These are phyloP conservation scores for Vicia villosa DNA, from an alignment of 306 rosid genomes.

Conservation along the genomic window DNA sequence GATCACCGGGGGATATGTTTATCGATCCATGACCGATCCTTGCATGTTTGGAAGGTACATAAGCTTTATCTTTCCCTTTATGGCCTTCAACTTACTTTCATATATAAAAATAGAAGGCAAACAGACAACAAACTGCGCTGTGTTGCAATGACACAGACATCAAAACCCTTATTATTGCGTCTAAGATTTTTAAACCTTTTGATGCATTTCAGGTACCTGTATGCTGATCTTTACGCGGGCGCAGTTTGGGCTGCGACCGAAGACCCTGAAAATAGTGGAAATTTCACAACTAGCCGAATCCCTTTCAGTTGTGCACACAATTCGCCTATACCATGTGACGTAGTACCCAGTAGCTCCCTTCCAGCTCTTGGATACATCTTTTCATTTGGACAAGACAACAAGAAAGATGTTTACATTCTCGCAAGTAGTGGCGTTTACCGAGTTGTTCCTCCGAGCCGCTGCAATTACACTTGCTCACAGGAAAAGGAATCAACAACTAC, in stretches of 20 bases:
- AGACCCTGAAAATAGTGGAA: conserved; percentile 76
- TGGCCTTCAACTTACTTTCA: not conserved
- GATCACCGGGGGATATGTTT: conserved; percentile 82
- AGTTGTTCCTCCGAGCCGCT: conserved; percentile 77
- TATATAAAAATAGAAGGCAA: not conserved
- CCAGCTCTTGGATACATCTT: conserved; percentile 67
- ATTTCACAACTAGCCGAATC: conserved; percentile 51
- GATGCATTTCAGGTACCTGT: conserved; percentile 61
- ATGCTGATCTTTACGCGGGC: conserved; percentile 72
- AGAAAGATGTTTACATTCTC: conserved; percentile 66
- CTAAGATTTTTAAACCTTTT: not conserved
- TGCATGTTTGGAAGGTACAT: conserved; percentile 88
- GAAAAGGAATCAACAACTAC: conserved; percentile 50
- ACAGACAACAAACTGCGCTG: too few species aligned
- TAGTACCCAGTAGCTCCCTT: conserved; percentile 53
- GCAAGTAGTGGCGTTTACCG: conserved; percentile 78
- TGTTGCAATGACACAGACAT: not conserved
- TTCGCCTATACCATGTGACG: conserved; percentile 65
- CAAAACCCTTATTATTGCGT: not conserved
- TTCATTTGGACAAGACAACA: conserved; percentile 81
- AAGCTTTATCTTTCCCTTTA: not conserved
- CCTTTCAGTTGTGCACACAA: conserved; percentile 69
- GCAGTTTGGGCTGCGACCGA: conserved; percentile 70
- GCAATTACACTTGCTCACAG: conserved; percentile 49
- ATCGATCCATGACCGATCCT: conserved; percentile 84